These are phyloP conservation scores for Breviolum minutum DNA, from an alignment of 73 alveolate genomes.

Conservation along the genomic window DNA sequence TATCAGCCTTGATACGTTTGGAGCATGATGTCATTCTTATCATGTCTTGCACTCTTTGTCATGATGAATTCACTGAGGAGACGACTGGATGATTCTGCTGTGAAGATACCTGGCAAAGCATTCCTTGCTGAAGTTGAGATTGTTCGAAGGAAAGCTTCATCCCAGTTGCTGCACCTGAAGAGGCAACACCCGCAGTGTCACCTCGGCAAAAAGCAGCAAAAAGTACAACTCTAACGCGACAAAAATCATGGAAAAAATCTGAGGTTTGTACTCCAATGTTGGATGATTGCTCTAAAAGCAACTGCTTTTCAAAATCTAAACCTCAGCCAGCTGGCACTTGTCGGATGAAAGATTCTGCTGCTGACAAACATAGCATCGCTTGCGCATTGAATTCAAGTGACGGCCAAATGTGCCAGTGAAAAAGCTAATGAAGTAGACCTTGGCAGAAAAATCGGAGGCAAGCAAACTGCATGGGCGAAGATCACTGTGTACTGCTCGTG, in stretches of 20 bases:
- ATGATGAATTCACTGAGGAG: background rate
- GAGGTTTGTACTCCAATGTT: slow-evolving; percentile 36
- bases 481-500: too few relatives aligned
- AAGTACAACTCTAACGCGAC: background rate
- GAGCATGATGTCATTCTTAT: background rate
- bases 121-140: background rate
- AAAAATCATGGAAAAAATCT: background rate
- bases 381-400: background rate
- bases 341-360: background rate
- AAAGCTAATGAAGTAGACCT: slow-evolving; percentile 57
- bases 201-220: background rate
- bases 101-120: slow-evolving; percentile 23
- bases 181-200: slow-evolving; percentile 63
- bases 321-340: background rate
- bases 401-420: slow-evolving; percentile 88
- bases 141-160: background rate
- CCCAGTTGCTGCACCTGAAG: background rate
- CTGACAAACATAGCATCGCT: background rate
- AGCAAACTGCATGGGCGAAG: background rate
- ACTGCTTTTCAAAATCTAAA: slow-evolving; percentile 66
- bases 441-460: background rate
- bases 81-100: slow-evolving; percentile 61
- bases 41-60: too few relatives aligned
- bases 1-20: slow-evolving; percentile 21
- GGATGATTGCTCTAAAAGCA: slow-evolving; percentile 80